phyloP scores from a whole-genome alignment of 1,284 basidiomycete species.

The Cutaneotrichosporon dermatis region DNA sequence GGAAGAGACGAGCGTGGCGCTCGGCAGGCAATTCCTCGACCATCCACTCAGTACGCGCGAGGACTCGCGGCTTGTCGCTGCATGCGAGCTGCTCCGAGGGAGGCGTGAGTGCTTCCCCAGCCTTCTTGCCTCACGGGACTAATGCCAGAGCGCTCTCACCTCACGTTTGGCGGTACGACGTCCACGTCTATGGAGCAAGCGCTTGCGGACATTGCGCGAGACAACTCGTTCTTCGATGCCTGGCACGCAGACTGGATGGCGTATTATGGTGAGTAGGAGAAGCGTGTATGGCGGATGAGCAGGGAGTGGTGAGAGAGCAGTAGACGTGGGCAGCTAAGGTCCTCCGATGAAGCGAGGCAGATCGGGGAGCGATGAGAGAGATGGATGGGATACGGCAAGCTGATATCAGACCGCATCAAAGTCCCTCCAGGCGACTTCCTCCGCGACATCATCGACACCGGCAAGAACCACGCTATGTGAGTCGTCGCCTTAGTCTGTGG shows the following conservation, averaged over 20 bases:
- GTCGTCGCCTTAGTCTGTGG: neutral
- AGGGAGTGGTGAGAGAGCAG: too few species aligned
- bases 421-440: constrained; percentile 4
- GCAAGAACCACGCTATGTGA: constrained; percentile 13
- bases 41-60: constrained; percentile 85
- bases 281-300: neutral
- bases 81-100: constrained; percentile 50
- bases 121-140: neutral
- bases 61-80: constrained; percentile 84
- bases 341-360: too few species aligned
- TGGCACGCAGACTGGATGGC: constrained; percentile 46
- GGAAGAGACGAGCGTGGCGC: constrained; percentile 75
- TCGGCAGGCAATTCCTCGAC: constrained; percentile 62
- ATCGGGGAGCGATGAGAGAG: too few species aligned
- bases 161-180: neutral
- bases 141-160: constrained; percentile 6
- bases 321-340: too few species aligned
- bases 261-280: constrained; percentile 18
- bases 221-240: constrained; percentile 32
- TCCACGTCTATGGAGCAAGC: neutral
- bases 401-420: constrained; percentile 1
- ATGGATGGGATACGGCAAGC: neutral
- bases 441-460: constrained; percentile 2
- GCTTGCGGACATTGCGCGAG: constrained; percentile 21
- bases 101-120: constrained; percentile 14